A percentile compares a stretch with the other conserved stretches of the same genome.
Conservation (phyloP, 2,329 filamentous ascomycete species). For the Penicillium corylophilum region DNA sequence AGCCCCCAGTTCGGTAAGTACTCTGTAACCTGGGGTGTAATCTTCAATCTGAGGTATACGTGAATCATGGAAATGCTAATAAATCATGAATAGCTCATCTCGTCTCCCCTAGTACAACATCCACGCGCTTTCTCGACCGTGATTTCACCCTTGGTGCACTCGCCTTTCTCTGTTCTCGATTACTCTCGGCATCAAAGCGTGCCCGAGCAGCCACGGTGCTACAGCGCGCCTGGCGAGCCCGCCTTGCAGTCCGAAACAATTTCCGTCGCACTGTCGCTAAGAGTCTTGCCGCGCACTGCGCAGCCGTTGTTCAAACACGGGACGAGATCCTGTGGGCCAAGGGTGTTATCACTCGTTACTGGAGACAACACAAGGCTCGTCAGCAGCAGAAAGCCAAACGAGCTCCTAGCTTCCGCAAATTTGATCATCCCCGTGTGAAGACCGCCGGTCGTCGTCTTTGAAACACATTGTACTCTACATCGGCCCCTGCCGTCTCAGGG, state of each 20-base stretch:
- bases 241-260: slow-evolving; percentile 16
- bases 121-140: slow-evolving; percentile 50
- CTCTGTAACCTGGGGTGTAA: not conserved
- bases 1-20: slow-evolving; percentile 44
- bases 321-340: slow-evolving; percentile 44
- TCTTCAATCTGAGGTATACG: not conserved
- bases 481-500: not conserved
- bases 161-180: slow-evolving; percentile 59
- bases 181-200: slow-evolving; percentile 52
- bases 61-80: not conserved
- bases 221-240: slow-evolving; percentile 52
- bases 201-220: slow-evolving; percentile 54
- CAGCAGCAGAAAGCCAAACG: slow-evolving; percentile 9
- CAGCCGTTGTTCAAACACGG: slow-evolving; percentile 46
- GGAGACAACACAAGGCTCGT: slow-evolving; percentile 26
- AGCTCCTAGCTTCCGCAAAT: not conserved
- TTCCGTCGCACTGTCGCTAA: slow-evolving; percentile 23
- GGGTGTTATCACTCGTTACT: slow-evolving; percentile 35
- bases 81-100: slow-evolving; percentile 43
- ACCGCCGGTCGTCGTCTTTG: slow-evolving; percentile 1
- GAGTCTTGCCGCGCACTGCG: slow-evolving; percentile 41
- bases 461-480: not conserved
- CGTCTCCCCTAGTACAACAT: slow-evolving; percentile 32
- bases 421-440: not conserved
- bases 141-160: slow-evolving; percentile 58